A percentile compares a stretch with the other conserved stretches of the same genome.
phyloP scores from a whole-genome alignment of 2,329 filamentous ascomycete genomes.

The Monosporascus sp. region DNA sequence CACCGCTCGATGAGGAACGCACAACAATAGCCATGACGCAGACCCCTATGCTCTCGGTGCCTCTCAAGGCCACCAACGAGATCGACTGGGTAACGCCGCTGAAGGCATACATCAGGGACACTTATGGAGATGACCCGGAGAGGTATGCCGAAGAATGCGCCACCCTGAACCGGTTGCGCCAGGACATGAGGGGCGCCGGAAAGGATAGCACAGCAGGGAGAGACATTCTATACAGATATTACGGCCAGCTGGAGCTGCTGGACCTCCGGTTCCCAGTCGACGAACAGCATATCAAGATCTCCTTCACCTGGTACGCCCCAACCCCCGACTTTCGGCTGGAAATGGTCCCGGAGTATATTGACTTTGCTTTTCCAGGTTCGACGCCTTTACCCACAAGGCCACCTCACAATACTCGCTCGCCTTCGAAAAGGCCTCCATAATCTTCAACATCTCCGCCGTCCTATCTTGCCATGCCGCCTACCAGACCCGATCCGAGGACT shows the following conservation, averaged over 20 bases:
- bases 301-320: conserved; percentile 79
- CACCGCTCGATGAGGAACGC: conserved; percentile 7
- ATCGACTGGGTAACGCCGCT: conserved; percentile 95
- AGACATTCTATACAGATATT: conserved; percentile 94
- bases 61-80: conserved; percentile 90
- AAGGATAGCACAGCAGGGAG: conserved; percentile 92
- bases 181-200: conserved; percentile 96
- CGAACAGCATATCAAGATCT: conserved; percentile 98
- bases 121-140: conserved; percentile 94
- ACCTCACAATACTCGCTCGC: conserved; percentile 94
- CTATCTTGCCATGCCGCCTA: conserved; percentile 91
- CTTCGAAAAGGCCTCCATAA: conserved; percentile 97
- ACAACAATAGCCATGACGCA: conserved; percentile 56
- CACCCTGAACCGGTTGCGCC: conserved; percentile 86
- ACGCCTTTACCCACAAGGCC: conserved; percentile 98
- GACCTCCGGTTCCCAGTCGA: conserved; percentile 95
- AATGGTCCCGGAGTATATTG: conserved; percentile 10
- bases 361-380: conserved; percentile 61
- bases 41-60: conserved; percentile 91
- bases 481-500: conserved; percentile 87
- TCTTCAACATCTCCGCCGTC: conserved; percentile 98
- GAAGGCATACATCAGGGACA: conserved; percentile 87
- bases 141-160: conserved; percentile 92
- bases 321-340: conserved; percentile 1
- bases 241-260: conserved; percentile 90